phyloP scores from a whole-genome alignment of 257 asterid genomes.

The Scutellaria galericulata region DNA sequence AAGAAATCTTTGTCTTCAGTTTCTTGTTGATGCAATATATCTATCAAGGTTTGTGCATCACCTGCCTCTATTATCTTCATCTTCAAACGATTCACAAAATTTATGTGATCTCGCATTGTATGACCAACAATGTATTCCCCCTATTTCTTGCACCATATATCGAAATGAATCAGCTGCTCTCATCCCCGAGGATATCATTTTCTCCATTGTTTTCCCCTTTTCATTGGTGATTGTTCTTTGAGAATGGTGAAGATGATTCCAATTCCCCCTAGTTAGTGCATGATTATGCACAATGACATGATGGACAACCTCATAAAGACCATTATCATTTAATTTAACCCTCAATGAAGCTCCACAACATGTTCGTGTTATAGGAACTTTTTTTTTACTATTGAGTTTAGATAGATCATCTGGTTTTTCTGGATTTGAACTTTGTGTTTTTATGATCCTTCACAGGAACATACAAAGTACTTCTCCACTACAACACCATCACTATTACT shows the following conservation, averaged over 20 bases:
- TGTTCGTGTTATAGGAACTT: not conserved
- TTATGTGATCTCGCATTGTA: not conserved
- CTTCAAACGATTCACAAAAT: not conserved
- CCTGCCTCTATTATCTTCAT: not conserved
- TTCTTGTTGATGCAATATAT: not conserved
- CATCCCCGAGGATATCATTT: not conserved
- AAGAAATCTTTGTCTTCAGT: not conserved
- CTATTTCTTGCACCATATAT: not conserved
- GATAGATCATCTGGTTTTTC: no score
- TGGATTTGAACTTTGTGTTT: not conserved
- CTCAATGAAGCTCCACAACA: conserved; percentile 2
- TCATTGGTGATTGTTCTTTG: not conserved
- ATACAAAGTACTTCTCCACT: not conserved
- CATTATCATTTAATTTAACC: not conserved
- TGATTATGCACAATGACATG: conserved; percentile 2
- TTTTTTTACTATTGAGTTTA: not conserved
- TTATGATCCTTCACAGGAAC: not conserved
- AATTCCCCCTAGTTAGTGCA: not conserved
- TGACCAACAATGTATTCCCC: not conserved
- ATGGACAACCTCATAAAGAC: conserved; percentile 18
- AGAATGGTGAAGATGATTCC: not conserved
- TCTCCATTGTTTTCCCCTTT: not conserved
- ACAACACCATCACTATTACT: not conserved
- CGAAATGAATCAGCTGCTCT: not conserved
- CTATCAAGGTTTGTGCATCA: conserved; percentile 3